Evolutionary conservation across 78 protist genomes (phyloP), one percentile per base, ranked within the genome.

Genomic region (Cavenderia fasciculata): DNA sequence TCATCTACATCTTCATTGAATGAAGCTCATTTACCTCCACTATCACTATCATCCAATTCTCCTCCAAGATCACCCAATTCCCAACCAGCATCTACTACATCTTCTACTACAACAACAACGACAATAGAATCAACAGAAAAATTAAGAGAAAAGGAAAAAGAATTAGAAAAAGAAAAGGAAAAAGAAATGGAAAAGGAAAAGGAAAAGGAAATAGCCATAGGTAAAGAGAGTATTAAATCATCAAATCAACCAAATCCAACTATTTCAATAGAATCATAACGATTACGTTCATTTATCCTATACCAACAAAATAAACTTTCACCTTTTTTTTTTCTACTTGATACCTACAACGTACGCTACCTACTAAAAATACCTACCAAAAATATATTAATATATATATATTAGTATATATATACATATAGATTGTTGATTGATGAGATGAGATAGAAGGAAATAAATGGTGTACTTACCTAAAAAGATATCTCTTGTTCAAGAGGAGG

Each of bases 61-160:
- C 87, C 87, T 49, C 87, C 87, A 18, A 43, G 87, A 44, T 77
- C 87, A 33, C 87, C 87, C 11, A 77, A 62, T 74, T 68, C 54
- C n/a, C 71, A 33, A 62, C 25, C 71, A 36, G 6, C 23, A 36
- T 62, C 71, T 38, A 10, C 23, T 14, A 47, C 52, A 47, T 16
- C 52, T 16, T 16, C 10, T 16, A 16, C 52, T 16, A 16, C 23
- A 63, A 33, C 18, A 43, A 65, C n/a, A 38, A 52, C 23, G 36
- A 7, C 34, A 49, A n/a, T 52, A 23, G 2, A 19, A 69, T 6
- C 47, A 43, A 47, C 29, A 34, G n/a, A n/a, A 56, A 70, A 21
- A 49, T n/a, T 29, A 69, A 47, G 23, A 29, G 19, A 29, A 1
- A 25, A 33, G 29, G 29, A 31, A 23, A 44, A n/a, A 44, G 52